Percentiles rank a stretch among this genome's conserved stretches.
phyloP scores from a whole-genome alignment of 345 rosid genomes.

The Carallia pectinifolia region DNA sequence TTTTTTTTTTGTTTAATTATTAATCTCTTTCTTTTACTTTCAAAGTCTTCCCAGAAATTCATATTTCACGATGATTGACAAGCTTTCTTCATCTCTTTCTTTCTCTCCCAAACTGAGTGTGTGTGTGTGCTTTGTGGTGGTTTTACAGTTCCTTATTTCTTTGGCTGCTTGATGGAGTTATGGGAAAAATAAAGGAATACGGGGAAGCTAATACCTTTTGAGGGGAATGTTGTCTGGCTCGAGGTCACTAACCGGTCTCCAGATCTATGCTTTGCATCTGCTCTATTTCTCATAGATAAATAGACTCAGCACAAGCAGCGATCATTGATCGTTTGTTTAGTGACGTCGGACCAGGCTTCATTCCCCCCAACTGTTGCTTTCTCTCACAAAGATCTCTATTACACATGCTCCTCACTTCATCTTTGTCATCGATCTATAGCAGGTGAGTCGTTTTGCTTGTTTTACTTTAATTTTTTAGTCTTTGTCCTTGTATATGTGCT shows the following conservation, averaged over 20 bases:
- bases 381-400: background rate
- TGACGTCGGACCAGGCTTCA: slow-evolving; percentile 98
- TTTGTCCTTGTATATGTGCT: slow-evolving; percentile 1
- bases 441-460: background rate
- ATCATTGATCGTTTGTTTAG: slow-evolving; percentile 11
- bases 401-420: background rate
- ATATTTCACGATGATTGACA: background rate
- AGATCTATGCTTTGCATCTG: background rate
- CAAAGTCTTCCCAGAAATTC: background rate
- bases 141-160: no score
- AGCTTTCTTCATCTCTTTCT: background rate
- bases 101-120: background rate
- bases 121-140: no score
- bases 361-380: slow-evolving; percentile 75
- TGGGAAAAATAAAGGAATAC: background rate
- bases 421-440: background rate
- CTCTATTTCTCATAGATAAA: slow-evolving; percentile 6
- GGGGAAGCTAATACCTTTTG: slow-evolving; percentile 57
- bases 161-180: background rate
- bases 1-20: no score
- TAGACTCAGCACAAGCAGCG: background rate
- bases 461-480: background rate
- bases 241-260: slow-evolving; percentile 48
- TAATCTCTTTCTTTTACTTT: slow-evolving; percentile 29
- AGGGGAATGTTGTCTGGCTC: slow-evolving; percentile 99